Conservation (phyloP, 1,284 basidiomycete genomes). For the Kalmanozyma brasiliensis region DNA sequence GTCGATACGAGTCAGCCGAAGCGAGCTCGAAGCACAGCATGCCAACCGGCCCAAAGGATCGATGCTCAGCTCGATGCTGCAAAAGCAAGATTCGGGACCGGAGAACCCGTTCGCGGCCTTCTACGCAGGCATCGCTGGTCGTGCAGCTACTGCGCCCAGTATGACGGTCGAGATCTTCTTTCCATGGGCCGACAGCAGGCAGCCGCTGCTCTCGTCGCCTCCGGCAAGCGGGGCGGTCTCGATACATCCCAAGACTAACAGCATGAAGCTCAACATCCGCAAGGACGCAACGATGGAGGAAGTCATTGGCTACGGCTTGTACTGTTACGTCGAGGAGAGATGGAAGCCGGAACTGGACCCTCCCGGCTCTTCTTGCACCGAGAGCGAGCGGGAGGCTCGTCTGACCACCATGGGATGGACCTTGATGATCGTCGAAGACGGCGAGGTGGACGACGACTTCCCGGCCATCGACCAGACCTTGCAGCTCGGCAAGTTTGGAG, state of each 20-base stretch:
- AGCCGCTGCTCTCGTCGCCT: slow-evolving; percentile 23
- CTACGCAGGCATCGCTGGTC: slow-evolving; percentile 70
- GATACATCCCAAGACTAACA: slow-evolving; percentile 56
- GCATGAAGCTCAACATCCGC: slow-evolving; percentile 75
- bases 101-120: slow-evolving; percentile 69
- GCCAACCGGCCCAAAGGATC: slow-evolving; percentile 45
- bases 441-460: slow-evolving; percentile 98
- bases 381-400: slow-evolving; percentile 74
- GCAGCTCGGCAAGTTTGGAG: slow-evolving; percentile 86
- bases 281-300: slow-evolving; percentile 93
- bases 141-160: slow-evolving; percentile 64
- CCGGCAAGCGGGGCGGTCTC: slow-evolving; percentile 48
- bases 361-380: slow-evolving; percentile 10
- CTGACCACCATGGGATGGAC: slow-evolving; percentile 88
- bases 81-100: slow-evolving; percentile 46
- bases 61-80: slow-evolving; percentile 44
- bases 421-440: slow-evolving; percentile 94
- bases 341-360: slow-evolving; percentile 79
- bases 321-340: slow-evolving; percentile 88
- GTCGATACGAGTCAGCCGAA: slow-evolving; percentile 33
- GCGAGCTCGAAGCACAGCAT: slow-evolving; percentile 39
- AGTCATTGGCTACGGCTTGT: slow-evolving; percentile 90
- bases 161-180: slow-evolving; percentile 84
- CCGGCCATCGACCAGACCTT: slow-evolving; percentile 91
- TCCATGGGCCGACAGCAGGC: slow-evolving; percentile 76